These are phyloP conservation scores for Hygrocybe coccinea DNA, from an alignment of 768 basidiomycete genomes.

Conservation along the genomic window DNA sequence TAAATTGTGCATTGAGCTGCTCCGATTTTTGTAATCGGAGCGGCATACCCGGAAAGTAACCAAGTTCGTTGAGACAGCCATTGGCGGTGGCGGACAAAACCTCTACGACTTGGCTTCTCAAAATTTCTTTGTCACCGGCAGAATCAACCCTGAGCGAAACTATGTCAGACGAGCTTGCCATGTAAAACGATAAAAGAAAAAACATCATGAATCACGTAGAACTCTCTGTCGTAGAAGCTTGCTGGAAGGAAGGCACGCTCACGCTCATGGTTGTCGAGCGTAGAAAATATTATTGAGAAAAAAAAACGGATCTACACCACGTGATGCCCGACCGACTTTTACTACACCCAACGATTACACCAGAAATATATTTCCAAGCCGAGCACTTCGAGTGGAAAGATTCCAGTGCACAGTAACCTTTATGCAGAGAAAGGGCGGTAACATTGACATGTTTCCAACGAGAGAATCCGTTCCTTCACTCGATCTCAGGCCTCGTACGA, in stretches of 20 bases:
- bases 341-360: no score
- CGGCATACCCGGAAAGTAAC: slow-evolving; percentile 41
- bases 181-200: background rate
- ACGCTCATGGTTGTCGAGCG: background rate
- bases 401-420: background rate
- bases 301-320: background rate
- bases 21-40: slow-evolving; percentile 36
- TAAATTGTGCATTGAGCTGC: slow-evolving; percentile 27
- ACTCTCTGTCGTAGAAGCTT: background rate
- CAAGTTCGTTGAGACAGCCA: slow-evolving; percentile 44
- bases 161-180: background rate
- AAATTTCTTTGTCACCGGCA: slow-evolving; percentile 4
- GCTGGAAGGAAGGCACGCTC: background rate
- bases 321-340: no score
- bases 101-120: slow-evolving; percentile 38
- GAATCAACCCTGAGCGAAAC: background rate
- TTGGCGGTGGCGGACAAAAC: slow-evolving; percentile 43
- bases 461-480: background rate
- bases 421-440: no score
- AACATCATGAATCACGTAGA: background rate
- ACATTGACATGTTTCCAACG: no score
- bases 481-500: slow-evolving; percentile 30
- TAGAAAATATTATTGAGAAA: background rate
- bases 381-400: no score
- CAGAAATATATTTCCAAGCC: no score